Conservation (phyloP, 177 flowering plant species). For the Vitis hybrid region DNA sequence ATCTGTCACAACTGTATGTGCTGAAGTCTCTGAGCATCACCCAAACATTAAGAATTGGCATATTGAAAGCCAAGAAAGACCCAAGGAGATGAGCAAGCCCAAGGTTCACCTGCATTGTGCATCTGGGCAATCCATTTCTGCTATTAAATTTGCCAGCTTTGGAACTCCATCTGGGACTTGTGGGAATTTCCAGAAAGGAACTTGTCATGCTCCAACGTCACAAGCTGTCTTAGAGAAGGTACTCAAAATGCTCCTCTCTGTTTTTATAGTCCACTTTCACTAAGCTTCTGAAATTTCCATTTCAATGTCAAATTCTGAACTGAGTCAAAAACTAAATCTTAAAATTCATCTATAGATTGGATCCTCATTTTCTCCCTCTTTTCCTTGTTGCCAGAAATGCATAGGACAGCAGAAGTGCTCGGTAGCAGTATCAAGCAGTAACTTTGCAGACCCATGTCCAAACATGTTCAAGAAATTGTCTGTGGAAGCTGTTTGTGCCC, state of each 20-base stretch:
- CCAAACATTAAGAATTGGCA: conserved; percentile 73
- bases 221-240: conserved; percentile 67
- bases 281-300: background rate
- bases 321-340: too few species aligned
- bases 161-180: conserved; percentile 20
- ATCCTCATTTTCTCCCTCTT: too few species aligned
- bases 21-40: conserved; percentile 74
- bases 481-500: conserved; percentile 83
- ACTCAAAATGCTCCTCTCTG: background rate
- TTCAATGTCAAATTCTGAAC: background rate
- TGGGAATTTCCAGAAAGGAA: conserved; percentile 50
- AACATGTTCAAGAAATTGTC: conserved; percentile 76
- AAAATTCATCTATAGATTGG: too few species aligned
- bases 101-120: conserved; percentile 77
- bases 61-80: conserved; percentile 61
- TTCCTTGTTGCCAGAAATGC: conserved; percentile 47
- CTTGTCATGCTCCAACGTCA: conserved; percentile 61
- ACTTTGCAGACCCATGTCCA: conserved; percentile 96
- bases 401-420: conserved; percentile 72
- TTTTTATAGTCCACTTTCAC: background rate
- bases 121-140: conserved; percentile 66
- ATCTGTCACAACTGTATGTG: conserved; percentile 41
- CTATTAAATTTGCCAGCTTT: conserved; percentile 95
- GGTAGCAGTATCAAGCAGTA: conserved; percentile 70
- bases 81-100: conserved; percentile 59